Evolutionary conservation across 306 rosid genomes (phyloP).

Genomic region (Fragaria iinumae): DNA sequence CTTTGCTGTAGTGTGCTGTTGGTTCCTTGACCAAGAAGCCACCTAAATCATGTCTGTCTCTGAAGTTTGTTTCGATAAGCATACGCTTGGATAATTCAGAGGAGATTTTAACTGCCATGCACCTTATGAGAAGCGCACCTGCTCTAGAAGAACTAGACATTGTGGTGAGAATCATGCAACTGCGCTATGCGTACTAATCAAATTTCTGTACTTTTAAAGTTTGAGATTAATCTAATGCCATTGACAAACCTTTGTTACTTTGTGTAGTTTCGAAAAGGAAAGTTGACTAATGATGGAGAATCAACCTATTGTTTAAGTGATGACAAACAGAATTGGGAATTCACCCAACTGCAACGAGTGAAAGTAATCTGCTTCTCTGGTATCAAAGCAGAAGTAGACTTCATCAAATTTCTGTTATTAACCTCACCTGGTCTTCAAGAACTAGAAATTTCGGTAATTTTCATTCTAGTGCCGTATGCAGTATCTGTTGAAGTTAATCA

Average conservation of each 20-base stretch:
- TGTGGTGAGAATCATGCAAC: not conserved
- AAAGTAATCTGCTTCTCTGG: conserved; percentile 43
- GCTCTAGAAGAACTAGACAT: conserved; percentile 47
- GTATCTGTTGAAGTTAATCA: not conserved
- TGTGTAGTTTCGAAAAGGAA: not conserved
- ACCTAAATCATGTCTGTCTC: conserved; percentile 36
- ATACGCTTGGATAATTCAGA: conserved; percentile 42
- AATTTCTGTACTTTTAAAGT: not conserved
- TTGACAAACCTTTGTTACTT: not conserved
- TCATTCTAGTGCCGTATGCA: not conserved
- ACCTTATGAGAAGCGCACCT: conserved; percentile 58
- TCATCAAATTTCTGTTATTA: conserved; percentile 42
- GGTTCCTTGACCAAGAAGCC: conserved; percentile 43
- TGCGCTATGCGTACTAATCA: not conserved
- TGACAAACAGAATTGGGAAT: conserved; percentile 16
- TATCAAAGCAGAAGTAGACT: conserved; percentile 44
- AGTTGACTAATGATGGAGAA: not conserved
- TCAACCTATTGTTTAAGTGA: conserved; percentile 27
- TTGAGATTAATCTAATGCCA: not conserved
- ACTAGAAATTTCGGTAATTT: conserved; percentile 42
- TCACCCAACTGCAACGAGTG: conserved; percentile 40
- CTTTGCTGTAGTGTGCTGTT: conserved; percentile 42
- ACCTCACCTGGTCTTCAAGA: not conserved
- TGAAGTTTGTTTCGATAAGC: conserved; percentile 45
- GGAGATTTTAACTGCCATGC: conserved; percentile 42